Base-by-base conservation (phyloP, 345 rosid species). In the Moricandia moricandioides region DNA sequence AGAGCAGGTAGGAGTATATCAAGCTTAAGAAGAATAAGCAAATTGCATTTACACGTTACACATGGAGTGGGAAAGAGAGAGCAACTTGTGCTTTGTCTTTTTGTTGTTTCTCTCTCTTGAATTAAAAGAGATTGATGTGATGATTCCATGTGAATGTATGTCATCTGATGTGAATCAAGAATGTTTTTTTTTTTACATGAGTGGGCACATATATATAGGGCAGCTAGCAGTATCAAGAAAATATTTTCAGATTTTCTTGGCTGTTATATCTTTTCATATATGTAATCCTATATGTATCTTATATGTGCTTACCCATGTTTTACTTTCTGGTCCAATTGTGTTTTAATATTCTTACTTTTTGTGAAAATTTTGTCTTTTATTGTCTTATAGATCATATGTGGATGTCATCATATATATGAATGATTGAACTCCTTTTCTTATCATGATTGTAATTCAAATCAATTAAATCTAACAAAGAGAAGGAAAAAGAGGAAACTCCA, bases 121-220 rank as follows among this genome's bases (percentile, higher is more conserved):
- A 67, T 67, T 55, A 67, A 78, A 72, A 21, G 78, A 78, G 73
- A 78, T 60, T 71, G 77, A 78, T 72, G 77, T 72, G 81, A 72
- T 65, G 45, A 69, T 49, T 70, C 76, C 71, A 78, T 78, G 82
- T 78, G 82, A 72, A 78, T 78, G 74, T 21, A 21, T 78, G 74
- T 73, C 78, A 49, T 78, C 65, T 68, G 81, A 78, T 72, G 70
- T 78, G 66, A 65, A 61, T 72, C 78, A 68, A 55, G 78, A 78
- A 73, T 67, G 54, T 60, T 52, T 54, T 18, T 18, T 54, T 62
- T 77, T 17, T 59, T 14, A 37, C 73, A 72, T 78, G 81, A 78
- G 73, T 78, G 78, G 82, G 61, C 78, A 78, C 73, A 67, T 61
- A 73, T 61, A 73, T 67, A 78, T 65, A 62, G 51, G 67, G 74